Evolutionary conservation across 2,329 filamentous ascomycete genomes (phyloP), one percentile per base, ranked within the genome.

Genomic region (Pseudogymnoascus sp.): DNA sequence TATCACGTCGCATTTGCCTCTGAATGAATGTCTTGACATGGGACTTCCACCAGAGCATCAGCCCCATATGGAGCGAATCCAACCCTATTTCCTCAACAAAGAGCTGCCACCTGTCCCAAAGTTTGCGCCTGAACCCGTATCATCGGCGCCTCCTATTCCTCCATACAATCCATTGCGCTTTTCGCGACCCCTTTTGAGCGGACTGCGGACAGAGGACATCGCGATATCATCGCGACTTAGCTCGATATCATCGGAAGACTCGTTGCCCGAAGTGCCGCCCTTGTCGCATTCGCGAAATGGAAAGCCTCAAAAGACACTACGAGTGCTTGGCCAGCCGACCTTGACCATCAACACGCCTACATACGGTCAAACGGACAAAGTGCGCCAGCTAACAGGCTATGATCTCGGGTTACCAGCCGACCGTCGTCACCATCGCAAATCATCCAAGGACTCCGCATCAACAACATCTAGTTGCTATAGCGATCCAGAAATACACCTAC

Each of bases 131-230:
- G 47, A 53, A 20, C 25, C 28, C 12, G 47, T 3, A 18, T 20
- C 6, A 8, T 18, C 15, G 33, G 11, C 28, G 33, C 47, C 47
- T 53, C 47, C 47, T 4, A 53, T 53, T 12, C 47, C 47, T 20
- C 47, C 47, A 12, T 53, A 53, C 11, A 53, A 53, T 9, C 47
- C 47, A 20, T 53, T 53, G n/a, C 47, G 47, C 47, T 53, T 53
- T 28, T 6, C 47, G 5, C n/a, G 47, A 53, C 9, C n/a, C 28
- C 28, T 4, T 33, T 2, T 9, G 7, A 33, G 33, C 33, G n/a
- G 28, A 9, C 8, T 53, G 18, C 47, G 9, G 28, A 53, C 9
- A 14, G n/a, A 4, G 18, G 28, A 53, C 33, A 33, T 15, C 8
- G 47, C 28, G 15, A 12, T 18, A 33, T 53, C 47, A 4, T 11